Evolutionary conservation across 768 basidiomycete species (phyloP).

Genomic region (Daedaleopsis sinensis): DNA sequence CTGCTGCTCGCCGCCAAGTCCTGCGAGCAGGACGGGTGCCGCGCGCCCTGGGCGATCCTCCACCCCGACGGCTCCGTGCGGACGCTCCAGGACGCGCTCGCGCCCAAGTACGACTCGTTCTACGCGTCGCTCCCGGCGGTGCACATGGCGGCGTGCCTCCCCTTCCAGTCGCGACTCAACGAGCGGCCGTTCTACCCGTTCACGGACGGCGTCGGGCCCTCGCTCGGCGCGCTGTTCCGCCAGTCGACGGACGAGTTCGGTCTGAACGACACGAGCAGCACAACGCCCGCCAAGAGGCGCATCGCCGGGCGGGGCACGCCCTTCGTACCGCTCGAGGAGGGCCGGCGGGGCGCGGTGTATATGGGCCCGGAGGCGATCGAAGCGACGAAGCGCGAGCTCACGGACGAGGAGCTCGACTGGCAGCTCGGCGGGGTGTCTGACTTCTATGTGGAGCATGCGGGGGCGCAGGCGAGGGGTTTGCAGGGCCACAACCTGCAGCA

Average conservation of each 20-base stretch:
- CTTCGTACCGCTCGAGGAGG: not conserved
- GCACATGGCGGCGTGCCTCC: not conserved
- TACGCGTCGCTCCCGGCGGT: not conserved
- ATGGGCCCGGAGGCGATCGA: not conserved
- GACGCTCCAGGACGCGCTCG: not conserved
- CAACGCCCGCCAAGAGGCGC: not conserved
- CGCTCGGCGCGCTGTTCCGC: not conserved
- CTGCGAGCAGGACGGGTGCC: not conserved
- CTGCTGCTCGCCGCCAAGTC: not conserved
- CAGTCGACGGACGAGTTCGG: not conserved
- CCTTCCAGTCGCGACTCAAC: not conserved
- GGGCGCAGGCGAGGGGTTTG: not conserved
- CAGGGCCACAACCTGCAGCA: too few species aligned
- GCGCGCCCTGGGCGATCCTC: not conserved
- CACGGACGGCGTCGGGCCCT: not conserved
- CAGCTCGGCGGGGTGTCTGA: not conserved
- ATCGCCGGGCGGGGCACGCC: not conserved
- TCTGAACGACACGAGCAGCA: not conserved
- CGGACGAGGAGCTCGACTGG: not conserved
- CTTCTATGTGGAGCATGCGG: not conserved
- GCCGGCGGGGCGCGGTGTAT: not conserved
- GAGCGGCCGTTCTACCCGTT: not conserved
- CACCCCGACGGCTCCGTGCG: not conserved
- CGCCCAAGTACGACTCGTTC: not conserved
- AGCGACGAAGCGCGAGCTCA: not conserved